Conservation (phyloP, 2,329 filamentous ascomycete genomes). For the Hymenoscyphus linearis region DNA sequence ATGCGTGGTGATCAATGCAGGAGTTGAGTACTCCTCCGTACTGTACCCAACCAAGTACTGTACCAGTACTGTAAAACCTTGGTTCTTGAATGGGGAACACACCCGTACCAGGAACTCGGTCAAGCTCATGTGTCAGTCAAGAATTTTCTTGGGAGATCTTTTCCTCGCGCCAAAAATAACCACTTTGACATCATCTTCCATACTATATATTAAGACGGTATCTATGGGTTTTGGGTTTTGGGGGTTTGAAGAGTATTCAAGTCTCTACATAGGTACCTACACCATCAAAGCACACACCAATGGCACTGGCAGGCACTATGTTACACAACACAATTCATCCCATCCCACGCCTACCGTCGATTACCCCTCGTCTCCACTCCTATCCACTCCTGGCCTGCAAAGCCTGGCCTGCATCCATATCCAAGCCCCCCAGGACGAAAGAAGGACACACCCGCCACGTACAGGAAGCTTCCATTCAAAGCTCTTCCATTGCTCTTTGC, state of each 20-base stretch:
- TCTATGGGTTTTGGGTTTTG: too few relatives aligned
- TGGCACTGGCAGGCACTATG: not conserved
- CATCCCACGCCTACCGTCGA: not conserved
- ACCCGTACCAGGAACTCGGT: too few relatives aligned
- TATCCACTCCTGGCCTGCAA: not conserved
- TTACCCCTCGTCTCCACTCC: not conserved
- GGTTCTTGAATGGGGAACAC: too few relatives aligned
- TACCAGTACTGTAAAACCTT: too few relatives aligned
- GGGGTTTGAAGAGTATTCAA: not conserved
- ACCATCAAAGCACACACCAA: not conserved
- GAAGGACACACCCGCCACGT: not conserved
- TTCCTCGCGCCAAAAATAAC: too few relatives aligned
- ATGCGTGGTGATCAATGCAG: not conserved
- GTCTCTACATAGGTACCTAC: not conserved
- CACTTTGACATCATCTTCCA: too few relatives aligned
- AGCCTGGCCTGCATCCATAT: not conserved
- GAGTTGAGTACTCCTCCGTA: not conserved
- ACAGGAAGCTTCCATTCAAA: not conserved
- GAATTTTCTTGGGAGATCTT: too few relatives aligned
- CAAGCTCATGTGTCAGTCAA: too few relatives aligned
- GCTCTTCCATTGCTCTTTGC: not conserved
- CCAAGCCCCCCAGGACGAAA: not conserved
- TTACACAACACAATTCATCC: not conserved
- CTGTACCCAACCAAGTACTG: not conserved
- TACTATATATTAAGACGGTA: too few relatives aligned